phyloP scores from a whole-genome alignment of 164 flowering plant genomes.

The Aristolochia fimbriata region DNA sequence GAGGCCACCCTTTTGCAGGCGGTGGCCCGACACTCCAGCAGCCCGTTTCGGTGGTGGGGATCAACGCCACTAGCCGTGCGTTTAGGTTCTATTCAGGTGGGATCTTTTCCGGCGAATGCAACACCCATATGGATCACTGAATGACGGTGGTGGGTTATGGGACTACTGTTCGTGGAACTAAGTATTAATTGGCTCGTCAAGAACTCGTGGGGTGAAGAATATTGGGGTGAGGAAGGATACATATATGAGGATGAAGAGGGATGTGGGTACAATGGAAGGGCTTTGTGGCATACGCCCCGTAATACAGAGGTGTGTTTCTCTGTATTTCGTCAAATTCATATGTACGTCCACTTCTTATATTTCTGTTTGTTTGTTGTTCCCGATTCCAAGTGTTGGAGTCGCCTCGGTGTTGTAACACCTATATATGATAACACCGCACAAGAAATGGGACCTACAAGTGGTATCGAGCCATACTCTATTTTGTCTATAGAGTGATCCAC shows the following conservation, averaged over 20 bases:
- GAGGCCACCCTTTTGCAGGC: conserved; percentile 8
- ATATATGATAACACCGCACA: no score
- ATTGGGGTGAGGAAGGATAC: conserved; percentile 6
- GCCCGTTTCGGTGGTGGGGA: conserved; percentile 9
- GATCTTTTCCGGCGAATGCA: not conserved
- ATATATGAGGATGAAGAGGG: conserved; percentile 4
- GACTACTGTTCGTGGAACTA: not conserved
- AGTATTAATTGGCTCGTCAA: conserved; percentile 7
- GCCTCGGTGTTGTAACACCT: no score
- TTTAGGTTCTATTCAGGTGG: conserved; percentile 8
- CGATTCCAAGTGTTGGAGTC: no score
- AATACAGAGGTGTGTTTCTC: no score
- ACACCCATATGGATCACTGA: conserved; percentile 10
- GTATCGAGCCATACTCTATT: no score
- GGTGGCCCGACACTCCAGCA: conserved; percentile 6
- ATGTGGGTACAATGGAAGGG: not conserved
- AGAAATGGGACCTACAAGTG: no score
- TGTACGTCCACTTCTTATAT: no score
- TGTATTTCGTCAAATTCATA: no score
- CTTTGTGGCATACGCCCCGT: no score
- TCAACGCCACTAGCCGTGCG: conserved; percentile 3
- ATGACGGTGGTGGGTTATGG: conserved; percentile 28
- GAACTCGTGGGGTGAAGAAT: conserved; percentile 1
- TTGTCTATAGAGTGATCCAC: no score
- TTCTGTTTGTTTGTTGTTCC: no score